Conservation (phyloP, 768 basidiomycete species). For the Amanita inopinata region DNA sequence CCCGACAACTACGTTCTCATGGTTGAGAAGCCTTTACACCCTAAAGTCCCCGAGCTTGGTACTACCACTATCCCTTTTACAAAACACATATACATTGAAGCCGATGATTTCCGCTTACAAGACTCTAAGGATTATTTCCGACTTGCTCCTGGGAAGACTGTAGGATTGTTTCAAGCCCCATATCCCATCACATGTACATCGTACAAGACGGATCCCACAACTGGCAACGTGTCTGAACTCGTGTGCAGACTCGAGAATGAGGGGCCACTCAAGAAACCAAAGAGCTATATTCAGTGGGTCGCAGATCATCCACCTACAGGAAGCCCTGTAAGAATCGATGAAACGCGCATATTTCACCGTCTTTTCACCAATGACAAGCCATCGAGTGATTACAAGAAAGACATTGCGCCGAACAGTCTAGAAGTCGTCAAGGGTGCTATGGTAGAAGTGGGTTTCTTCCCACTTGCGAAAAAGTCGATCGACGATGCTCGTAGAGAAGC, state of each 20-base stretch:
- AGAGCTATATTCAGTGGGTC: conserved; percentile 96
- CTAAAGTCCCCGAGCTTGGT: conserved; percentile 86
- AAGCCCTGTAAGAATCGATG: conserved; percentile 78
- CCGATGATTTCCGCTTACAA: conserved; percentile 84
- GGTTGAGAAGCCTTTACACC: conserved; percentile 89
- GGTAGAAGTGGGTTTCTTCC: conserved; percentile 85
- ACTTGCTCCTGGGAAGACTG: conserved; percentile 94
- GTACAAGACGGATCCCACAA: conserved; percentile 63
- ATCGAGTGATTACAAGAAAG: conserved; percentile 67
- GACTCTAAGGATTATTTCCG: conserved; percentile 96
- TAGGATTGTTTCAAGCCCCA: conserved; percentile 91
- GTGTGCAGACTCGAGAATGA: conserved; percentile 70
- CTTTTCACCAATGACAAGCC: conserved; percentile 95
- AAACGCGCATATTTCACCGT: conserved; percentile 86
- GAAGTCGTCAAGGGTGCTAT: conserved; percentile 75
- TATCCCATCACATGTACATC: conserved; percentile 90
- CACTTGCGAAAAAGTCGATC: conserved; percentile 61
- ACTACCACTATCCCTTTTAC: conserved; percentile 78
- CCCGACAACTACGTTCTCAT: conserved; percentile 74
- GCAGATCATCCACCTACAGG: conserved; percentile 71
- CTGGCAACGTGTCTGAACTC: conserved; percentile 72
- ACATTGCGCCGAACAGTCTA: conserved; percentile 76
- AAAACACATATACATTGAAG: conserved; percentile 83
- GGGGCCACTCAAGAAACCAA: conserved; percentile 64
- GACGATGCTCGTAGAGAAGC: conserved; percentile 58